Evolutionary conservation across 495 filamentous ascomycete genomes (phyloP).

Genomic region (Stereocaulon alpinum): DNA sequence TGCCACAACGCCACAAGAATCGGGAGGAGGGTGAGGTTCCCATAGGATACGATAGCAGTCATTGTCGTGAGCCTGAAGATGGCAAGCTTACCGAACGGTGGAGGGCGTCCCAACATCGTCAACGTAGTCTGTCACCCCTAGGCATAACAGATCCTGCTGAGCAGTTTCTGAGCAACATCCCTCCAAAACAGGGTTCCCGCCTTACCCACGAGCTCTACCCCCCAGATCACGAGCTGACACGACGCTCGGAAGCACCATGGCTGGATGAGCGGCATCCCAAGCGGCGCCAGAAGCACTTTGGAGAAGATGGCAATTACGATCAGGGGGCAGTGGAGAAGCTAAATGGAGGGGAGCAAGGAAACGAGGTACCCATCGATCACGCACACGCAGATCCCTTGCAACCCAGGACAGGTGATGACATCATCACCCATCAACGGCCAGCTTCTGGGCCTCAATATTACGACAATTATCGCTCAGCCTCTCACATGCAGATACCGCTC

Average conservation of each 20-base stretch:
- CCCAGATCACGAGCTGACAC: conserved; percentile 2
- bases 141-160: conserved; percentile 31
- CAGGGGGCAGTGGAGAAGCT: background rate
- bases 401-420: background rate
- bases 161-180: conserved; percentile 32
- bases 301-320: conserved; percentile 11
- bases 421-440: background rate
- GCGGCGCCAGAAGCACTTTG: background rate
- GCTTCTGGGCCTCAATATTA: background rate
- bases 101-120: conserved; percentile 11
- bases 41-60: background rate
- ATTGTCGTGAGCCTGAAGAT: conserved; percentile 26
- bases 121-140: conserved; percentile 5
- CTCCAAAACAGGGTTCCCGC: conserved; percentile 18
- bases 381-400: background rate
- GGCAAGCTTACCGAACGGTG: conserved; percentile 20
- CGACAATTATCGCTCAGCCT: background rate
- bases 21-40: background rate
- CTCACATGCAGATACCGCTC: conserved; percentile 5
- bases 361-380: background rate
- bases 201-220: background rate
- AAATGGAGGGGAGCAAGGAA: background rate
- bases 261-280: conserved; percentile 6
- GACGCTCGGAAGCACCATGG: conserved; percentile 2
- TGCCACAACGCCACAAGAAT: conserved; percentile 12